Base-by-base conservation (phyloP, 306 rosid genomes). In the Hippophae tibetana region DNA sequence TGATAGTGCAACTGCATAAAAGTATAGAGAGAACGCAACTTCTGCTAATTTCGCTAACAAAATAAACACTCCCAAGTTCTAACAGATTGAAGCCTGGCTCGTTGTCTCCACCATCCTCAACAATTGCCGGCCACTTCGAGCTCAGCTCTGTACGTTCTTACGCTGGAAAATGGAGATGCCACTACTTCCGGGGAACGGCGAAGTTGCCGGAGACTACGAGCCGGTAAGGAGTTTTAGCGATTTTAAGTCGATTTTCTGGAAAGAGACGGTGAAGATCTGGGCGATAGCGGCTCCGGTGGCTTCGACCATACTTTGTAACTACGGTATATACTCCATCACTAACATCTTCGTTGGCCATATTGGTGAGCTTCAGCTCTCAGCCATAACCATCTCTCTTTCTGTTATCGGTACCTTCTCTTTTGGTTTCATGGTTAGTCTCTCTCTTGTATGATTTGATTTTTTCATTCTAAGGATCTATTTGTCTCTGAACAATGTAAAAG, bases 331-430 rank as follows among this genome's bases (percentile, higher is more conserved):
- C 67, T 72, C 90, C 5, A 1, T 84, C 54, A 76, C 95, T 38
- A 72, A 10, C 67, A 84, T 86, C 47, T 86, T 90, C 74, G 90
- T 72, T 7, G 97, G 97, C 7, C 97, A 90, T 58, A 71, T 90
- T 56, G 94, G 97, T 2, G 84, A 80, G 0, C 8, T 84, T 9
- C 74, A 90, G 63, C 95, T 90, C 76, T 86, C 97, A 41, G 95
- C 90, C 38, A 47, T 90, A 31, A 57, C 97, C 40, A 76, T 90
- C 5, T 62, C 88, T n/a, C 78, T 84, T 60, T 69, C 81, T 27
- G 97, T 86, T 18, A 71, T 86, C 51, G 74, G 80, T 26, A 78
- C 75, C 56, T 86, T 89, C 68, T 69, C 87, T 64, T 86, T 89
- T 54, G 95, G 93, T 40, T 89, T 89, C 68, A 14, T 84, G 89